Conservation (phyloP, 176 grass and related monocot genomes). For the Rhynchospora breviuscula region DNA sequence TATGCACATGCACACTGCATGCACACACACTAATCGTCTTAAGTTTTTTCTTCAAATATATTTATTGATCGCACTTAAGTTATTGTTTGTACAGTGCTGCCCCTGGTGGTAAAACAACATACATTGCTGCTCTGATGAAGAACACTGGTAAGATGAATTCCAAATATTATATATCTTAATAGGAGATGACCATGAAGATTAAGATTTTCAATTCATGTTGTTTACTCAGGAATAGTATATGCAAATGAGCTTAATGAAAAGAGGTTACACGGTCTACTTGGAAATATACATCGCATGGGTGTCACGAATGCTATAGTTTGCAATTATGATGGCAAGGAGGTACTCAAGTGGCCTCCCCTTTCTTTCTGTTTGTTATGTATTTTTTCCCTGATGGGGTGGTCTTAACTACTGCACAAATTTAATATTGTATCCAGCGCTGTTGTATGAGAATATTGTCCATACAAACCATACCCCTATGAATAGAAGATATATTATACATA, state of each 20-base stretch:
- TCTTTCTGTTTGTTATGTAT: not conserved
- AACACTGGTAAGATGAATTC: slow-evolving; percentile 61
- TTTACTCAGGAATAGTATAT: slow-evolving; percentile 78
- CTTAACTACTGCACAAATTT: not conserved
- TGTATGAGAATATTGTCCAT: not conserved
- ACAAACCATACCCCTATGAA: not conserved
- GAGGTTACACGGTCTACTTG: slow-evolving; percentile 72
- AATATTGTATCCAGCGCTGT: not conserved
- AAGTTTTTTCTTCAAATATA: not conserved
- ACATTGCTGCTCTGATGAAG: slow-evolving; percentile 96
- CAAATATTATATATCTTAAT: slow-evolving; percentile 1
- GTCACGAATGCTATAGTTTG: slow-evolving; percentile 86
- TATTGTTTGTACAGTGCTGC: slow-evolving; percentile 56
- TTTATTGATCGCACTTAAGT: not conserved
- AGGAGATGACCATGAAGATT: not conserved
- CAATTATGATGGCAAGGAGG: slow-evolving; percentile 98
- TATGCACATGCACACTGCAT: not conserved
- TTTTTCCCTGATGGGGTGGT: not conserved
- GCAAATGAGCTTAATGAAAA: slow-evolving; percentile 94
- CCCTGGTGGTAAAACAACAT: slow-evolving; percentile 96
- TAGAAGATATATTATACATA: not conserved
- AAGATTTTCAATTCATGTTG: slow-evolving; percentile 9
- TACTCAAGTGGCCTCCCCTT: slow-evolving; percentile 19
- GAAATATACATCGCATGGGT: slow-evolving; percentile 97
- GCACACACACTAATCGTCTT: not conserved